Base-by-base conservation (phyloP, 345 rosid genomes). In the Populus simonii region DNA sequence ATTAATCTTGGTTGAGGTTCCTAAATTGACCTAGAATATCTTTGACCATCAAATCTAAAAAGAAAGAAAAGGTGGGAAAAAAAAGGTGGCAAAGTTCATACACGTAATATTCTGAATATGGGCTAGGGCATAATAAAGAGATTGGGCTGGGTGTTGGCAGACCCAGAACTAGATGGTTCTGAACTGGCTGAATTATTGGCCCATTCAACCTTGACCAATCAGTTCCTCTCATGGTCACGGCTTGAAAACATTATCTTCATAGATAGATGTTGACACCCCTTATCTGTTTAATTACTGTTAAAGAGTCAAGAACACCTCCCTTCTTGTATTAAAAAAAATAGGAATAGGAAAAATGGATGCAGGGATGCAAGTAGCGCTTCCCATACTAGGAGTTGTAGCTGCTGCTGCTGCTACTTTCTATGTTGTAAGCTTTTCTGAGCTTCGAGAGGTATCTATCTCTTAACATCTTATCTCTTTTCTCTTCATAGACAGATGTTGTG, bases 391-490 rank as follows among this genome's bases (percentile, higher is more conserved):
- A 68, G 90, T 90, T 17, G 78, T 87, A 16, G 95, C 91, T 12
- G 93, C 88, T 71, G 92, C 92, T 0, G 96, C 86, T 23, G 87
- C 86, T 67, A 90, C 93, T 22, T 90, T 89, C 86, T 91, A 90
- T 78, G 92, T 74, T 17, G 92, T 90, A 3, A 91, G 94, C 89
- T 91, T 90, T 59, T 53, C 85, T 13, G 94, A 90, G 86, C 68
- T 91, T 15, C 81, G 92, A 72, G 94, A 93, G 95, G 93, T 91
- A 23, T 15, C 49, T 90, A 35, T 18, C 49, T n/a, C 29, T 51
- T 1, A 23, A 6, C 10, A 13, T 7, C 29, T 63, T 20, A 8
- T 47, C 25, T 69, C 35, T 31, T 45, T 38, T 66, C 25, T 39
- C 16, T 8, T 68, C 41, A 36, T 3, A 20, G n/a, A 5, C 36